A percentile compares a stretch with the other conserved stretches of the same genome.
These are phyloP conservation scores for Phyllosticta citriasiana DNA, from an alignment of 2,329 filamentous ascomycete species.

Conservation along the genomic window DNA sequence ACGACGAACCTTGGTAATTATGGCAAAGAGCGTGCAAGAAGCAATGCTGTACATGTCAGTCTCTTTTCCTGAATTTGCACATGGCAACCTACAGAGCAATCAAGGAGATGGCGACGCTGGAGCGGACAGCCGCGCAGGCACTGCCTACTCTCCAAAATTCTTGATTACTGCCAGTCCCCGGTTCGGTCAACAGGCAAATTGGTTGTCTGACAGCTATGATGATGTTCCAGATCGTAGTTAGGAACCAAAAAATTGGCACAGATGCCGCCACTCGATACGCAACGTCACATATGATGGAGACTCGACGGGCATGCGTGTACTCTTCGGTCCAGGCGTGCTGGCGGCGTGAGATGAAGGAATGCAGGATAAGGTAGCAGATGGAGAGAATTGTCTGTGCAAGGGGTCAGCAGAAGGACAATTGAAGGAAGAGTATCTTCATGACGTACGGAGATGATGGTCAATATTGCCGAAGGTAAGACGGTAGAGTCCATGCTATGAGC, in stretches of 20 bases:
- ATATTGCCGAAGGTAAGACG: conserved; percentile 21
- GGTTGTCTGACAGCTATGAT: conserved; percentile 29
- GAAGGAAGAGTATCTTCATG: neutral
- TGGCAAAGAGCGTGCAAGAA: conserved; percentile 23
- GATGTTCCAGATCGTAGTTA: conserved; percentile 30
- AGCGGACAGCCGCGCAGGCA: conserved; percentile 22
- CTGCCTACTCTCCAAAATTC: conserved; percentile 24
- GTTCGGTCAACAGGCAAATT: conserved; percentile 18
- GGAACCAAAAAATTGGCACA: conserved; percentile 26
- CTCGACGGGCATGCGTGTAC: conserved; percentile 1
- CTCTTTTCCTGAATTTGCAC: neutral
- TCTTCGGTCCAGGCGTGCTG: conserved; percentile 22
- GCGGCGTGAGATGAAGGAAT: conserved; percentile 24
- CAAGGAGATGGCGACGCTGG: conserved; percentile 23
- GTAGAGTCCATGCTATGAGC: conserved; percentile 20
- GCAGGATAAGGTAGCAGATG: conserved; percentile 24
- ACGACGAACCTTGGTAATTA: conserved; percentile 23
- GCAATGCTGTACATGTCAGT: conserved; percentile 17
- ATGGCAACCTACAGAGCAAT: conserved; percentile 23
- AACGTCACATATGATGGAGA: conserved; percentile 19
- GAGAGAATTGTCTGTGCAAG: conserved; percentile 22
- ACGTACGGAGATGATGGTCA: conserved; percentile 1
- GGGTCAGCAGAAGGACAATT: conserved; percentile 2
- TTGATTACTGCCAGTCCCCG: neutral
- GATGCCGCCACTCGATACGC: conserved; percentile 23